A percentile compares a stretch with the other conserved stretches of the same genome.
Evolutionary conservation across 768 basidiomycete species (phyloP).

Genomic region (Kwoniella pini): DNA sequence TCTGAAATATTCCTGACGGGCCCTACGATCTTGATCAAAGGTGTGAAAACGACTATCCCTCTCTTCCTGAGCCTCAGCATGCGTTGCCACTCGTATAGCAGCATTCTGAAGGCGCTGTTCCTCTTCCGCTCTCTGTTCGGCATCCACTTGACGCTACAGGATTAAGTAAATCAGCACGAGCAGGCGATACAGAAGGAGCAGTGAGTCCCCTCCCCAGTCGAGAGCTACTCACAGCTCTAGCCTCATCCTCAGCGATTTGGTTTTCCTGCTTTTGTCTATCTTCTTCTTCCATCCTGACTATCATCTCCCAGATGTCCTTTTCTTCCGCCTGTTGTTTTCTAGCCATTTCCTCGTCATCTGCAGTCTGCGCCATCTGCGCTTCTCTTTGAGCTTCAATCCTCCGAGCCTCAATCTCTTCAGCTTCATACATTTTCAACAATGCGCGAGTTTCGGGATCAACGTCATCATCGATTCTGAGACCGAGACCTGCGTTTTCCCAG

Average conservation of each 20-base stretch:
- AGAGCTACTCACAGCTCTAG: conserved; percentile 38
- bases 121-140: conserved; percentile 29
- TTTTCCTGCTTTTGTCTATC: conserved; percentile 35
- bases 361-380: conserved; percentile 41
- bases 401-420: conserved; percentile 46
- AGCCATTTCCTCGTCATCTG: conserved; percentile 48
- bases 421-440: conserved; percentile 43
- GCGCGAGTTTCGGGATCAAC: conserved; percentile 44
- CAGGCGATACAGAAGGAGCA: neutral
- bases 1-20: conserved; percentile 26
- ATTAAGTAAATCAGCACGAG: conserved; percentile 14
- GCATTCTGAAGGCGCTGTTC: conserved; percentile 12
- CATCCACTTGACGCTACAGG: conserved; percentile 37
- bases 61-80: conserved; percentile 23
- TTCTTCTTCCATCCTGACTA: conserved; percentile 38
- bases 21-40: conserved; percentile 34
- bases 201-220: neutral
- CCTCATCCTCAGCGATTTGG: conserved; percentile 44
- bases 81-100: conserved; percentile 19
- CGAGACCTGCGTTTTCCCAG: conserved; percentile 19
- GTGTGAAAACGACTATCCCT: conserved; percentile 20
- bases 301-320: conserved; percentile 49
- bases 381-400: conserved; percentile 26
- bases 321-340: conserved; percentile 53
- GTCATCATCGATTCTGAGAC: conserved; percentile 31